Percentiles rank a stretch among this genome's conserved stretches.
Conservation (phyloP, 2,329 filamentous ascomycete species). For the Fusarium sp. region DNA sequence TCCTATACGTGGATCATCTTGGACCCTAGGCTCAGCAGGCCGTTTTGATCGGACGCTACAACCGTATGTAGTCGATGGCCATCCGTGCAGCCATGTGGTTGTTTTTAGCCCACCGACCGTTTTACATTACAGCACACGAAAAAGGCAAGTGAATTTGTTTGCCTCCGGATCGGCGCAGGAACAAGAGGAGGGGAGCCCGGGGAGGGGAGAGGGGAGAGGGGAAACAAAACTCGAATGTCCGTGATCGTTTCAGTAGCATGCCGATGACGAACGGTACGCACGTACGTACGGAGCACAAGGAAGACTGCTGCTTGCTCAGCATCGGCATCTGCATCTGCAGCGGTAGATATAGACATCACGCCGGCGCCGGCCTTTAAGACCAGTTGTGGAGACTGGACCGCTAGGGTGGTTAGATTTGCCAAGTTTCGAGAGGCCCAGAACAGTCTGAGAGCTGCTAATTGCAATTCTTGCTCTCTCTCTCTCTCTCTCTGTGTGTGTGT, state of each 20-base stretch:
- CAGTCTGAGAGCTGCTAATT: not conserved
- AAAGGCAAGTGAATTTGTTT: not conserved
- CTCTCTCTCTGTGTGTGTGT: too few species aligned
- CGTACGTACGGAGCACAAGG: too few species aligned
- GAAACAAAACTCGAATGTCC: slow-evolving; percentile 1
- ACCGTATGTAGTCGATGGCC: not conserved
- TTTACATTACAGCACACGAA: not conserved
- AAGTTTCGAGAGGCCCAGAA: slow-evolving; percentile 1
- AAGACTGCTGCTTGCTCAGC: too few species aligned
- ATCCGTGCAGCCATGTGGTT: slow-evolving; percentile 36
- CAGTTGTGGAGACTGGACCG: slow-evolving; percentile 11
- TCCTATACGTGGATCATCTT: slow-evolving; percentile 42
- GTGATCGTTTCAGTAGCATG: slow-evolving; percentile 3
- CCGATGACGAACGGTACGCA: too few species aligned
- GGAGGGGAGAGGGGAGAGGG: too few species aligned
- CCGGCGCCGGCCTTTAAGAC: slow-evolving; percentile 2
- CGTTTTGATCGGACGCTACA: slow-evolving; percentile 9
- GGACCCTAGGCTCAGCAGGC: slow-evolving; percentile 7
- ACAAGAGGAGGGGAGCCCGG: not conserved
- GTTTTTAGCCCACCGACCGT: slow-evolving; percentile 13
- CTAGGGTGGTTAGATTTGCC: not conserved
- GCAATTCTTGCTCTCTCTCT: too few species aligned
- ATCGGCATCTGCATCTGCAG: not conserved
- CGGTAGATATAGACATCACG: slow-evolving; percentile 13
- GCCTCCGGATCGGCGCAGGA: not conserved